Conservation (phyloP, 2,329 filamentous ascomycete genomes). For the Pseudocercospora cruenta region DNA sequence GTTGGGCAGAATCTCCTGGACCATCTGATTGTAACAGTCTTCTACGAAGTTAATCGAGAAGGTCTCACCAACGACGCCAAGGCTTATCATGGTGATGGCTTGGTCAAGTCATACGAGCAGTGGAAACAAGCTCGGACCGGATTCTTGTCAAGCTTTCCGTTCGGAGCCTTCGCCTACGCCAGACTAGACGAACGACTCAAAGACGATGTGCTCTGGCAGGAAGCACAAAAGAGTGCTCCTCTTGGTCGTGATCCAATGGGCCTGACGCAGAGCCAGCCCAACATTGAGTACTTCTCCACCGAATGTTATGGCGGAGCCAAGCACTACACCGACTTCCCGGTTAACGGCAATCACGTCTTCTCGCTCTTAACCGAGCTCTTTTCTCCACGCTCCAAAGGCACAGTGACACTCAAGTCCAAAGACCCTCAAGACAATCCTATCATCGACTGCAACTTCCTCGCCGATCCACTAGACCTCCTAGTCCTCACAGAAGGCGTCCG, state of each 20-base stretch:
- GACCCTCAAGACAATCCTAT: slow-evolving; percentile 7
- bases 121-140: slow-evolving; percentile 64
- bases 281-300: slow-evolving; percentile 65
- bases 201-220: slow-evolving; percentile 53
- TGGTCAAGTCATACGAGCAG: slow-evolving; percentile 59
- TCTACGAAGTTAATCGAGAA: slow-evolving; percentile 50
- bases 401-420: background rate
- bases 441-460: slow-evolving; percentile 11
- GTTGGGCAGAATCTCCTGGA: slow-evolving; percentile 52
- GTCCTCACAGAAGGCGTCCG: slow-evolving; percentile 12
- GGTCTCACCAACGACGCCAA: slow-evolving; percentile 60
- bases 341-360: slow-evolving; percentile 11
- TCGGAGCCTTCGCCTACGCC: slow-evolving; percentile 64
- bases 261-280: slow-evolving; percentile 58
- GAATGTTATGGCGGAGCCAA: slow-evolving; percentile 41
- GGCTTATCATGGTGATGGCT: slow-evolving; percentile 57
- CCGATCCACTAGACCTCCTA: slow-evolving; percentile 7
- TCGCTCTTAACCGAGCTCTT: slow-evolving; percentile 14
- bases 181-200: slow-evolving; percentile 62
- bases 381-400: background rate
- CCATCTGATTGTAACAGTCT: slow-evolving; percentile 54
- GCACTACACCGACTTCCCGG: background rate
- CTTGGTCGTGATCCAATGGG: slow-evolving; percentile 66
- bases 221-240: slow-evolving; percentile 50
- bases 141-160: slow-evolving; percentile 63